Evolutionary conservation across 192 early-diverging fungal species (phyloP).

Genomic region (Entomortierella chlamydospora): DNA sequence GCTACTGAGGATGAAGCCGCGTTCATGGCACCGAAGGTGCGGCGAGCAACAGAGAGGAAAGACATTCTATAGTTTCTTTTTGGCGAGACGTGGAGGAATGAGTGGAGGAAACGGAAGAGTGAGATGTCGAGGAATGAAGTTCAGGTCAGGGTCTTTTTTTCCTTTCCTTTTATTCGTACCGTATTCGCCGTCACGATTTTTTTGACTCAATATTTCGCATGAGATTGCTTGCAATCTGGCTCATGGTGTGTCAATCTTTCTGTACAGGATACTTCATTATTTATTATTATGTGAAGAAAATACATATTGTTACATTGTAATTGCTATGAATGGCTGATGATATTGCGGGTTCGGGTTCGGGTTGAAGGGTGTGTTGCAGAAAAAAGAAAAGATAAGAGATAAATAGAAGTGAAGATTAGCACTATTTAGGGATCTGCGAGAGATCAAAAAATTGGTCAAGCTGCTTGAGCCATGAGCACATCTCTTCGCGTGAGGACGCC

Average conservation of each 20-base stretch:
- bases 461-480: conserved; percentile 69
- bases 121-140: no score
- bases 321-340: not conserved
- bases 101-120: not conserved
- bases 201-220: no score
- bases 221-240: not conserved
- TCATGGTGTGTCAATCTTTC: not conserved
- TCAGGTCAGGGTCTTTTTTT: no score
- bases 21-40: conserved; percentile 4
- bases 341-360: not conserved
- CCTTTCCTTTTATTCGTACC: no score
- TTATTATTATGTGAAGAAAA: not conserved
- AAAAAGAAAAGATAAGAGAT: no score
- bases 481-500: conserved; percentile 68
- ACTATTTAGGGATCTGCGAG: conserved; percentile 14
- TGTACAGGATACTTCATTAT: not conserved
- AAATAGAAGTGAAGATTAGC: no score
- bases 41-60: conserved; percentile 20
- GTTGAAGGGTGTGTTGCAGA: no score
- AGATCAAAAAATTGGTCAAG: conserved; percentile 50
- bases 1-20: conserved; percentile 4
- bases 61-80: conserved; percentile 3
- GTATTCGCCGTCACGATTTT: no score
- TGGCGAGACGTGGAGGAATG: not conserved
- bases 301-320: not conserved